phyloP scores from a whole-genome alignment of 1,284 basidiomycete species.

The Rhodotorula sp. region DNA sequence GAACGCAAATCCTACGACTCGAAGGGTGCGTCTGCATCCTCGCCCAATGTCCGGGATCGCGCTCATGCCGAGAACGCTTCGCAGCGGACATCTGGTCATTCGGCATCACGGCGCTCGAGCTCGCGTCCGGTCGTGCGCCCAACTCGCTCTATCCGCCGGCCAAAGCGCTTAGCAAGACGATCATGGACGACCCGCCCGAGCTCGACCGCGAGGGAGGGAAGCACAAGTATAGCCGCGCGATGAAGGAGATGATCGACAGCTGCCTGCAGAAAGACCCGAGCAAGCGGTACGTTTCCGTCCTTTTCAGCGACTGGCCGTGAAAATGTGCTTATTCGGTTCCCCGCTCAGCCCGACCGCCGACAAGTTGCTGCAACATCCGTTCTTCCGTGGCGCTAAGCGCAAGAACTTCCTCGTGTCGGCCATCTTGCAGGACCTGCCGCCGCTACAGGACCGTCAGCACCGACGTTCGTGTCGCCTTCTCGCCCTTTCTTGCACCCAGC shows the following conservation, averaged over 20 bases:
- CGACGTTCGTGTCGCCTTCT: constrained; percentile 23
- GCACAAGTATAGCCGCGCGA: constrained; percentile 75
- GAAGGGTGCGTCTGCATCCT: constrained; percentile 53
- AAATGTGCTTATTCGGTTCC: constrained; percentile 4
- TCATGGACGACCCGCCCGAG: constrained; percentile 57
- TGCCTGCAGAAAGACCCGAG: constrained; percentile 80
- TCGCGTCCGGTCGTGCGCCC: constrained; percentile 78
- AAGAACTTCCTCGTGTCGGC: constrained; percentile 70
- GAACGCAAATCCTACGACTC: constrained; percentile 78
- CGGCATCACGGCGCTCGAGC: constrained; percentile 82
- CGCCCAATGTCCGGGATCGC: too few species aligned
- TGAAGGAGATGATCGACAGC: constrained; percentile 76
- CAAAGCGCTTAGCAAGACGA: constrained; percentile 68
- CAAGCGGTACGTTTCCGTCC: constrained; percentile 56
- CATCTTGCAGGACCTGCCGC: constrained; percentile 58
- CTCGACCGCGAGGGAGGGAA: constrained; percentile 69
- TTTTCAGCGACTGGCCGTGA: not conserved
- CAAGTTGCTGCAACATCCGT: constrained; percentile 72
- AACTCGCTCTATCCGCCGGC: constrained; percentile 72
- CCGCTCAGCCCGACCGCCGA: constrained; percentile 66
- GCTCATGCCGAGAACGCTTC: not conserved
- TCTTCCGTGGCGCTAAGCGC: constrained; percentile 73
- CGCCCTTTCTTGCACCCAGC: not conserved
- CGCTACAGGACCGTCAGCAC: constrained; percentile 42
- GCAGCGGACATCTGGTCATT: constrained; percentile 86